These are phyloP conservation scores for Flammula alnicola DNA, from an alignment of 1,284 basidiomycete species.

Conservation along the genomic window DNA sequence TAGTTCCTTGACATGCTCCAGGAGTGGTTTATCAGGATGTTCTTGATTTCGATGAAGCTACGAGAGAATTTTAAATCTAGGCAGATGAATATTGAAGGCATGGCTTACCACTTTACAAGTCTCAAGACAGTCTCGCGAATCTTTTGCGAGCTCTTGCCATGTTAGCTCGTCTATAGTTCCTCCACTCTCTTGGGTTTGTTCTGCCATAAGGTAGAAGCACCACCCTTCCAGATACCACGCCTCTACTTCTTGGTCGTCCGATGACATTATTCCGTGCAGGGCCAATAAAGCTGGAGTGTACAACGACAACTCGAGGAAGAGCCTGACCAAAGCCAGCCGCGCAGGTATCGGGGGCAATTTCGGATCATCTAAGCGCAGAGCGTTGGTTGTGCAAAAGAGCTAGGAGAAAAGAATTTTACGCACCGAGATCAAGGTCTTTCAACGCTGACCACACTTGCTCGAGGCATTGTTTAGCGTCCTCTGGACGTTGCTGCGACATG, in stretches of 20 bases:
- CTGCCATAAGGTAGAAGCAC: constrained; percentile 85
- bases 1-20: constrained; percentile 80
- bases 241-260: constrained; percentile 89
- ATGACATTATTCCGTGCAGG: constrained; percentile 78
- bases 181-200: constrained; percentile 64
- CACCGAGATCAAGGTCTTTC: constrained; percentile 78
- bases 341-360: constrained; percentile 77
- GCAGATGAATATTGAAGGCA: background rate
- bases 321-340: constrained; percentile 77
- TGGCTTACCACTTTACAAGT: constrained; percentile 76
- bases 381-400: constrained; percentile 14
- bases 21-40: constrained; percentile 79
- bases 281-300: constrained; percentile 77
- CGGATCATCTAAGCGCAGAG: constrained; percentile 58
- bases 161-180: constrained; percentile 62
- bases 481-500: constrained; percentile 84
- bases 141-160: constrained; percentile 82
- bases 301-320: constrained; percentile 82
- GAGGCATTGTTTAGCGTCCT: constrained; percentile 76
- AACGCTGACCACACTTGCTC: constrained; percentile 75
- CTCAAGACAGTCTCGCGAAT: constrained; percentile 82
- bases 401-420: constrained; percentile 1
- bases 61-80: constrained; percentile 15
- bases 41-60: constrained; percentile 77
- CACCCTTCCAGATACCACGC: constrained; percentile 96